Conservation (phyloP, 2,329 filamentous ascomycete species). For the Colletotrichum musae region DNA sequence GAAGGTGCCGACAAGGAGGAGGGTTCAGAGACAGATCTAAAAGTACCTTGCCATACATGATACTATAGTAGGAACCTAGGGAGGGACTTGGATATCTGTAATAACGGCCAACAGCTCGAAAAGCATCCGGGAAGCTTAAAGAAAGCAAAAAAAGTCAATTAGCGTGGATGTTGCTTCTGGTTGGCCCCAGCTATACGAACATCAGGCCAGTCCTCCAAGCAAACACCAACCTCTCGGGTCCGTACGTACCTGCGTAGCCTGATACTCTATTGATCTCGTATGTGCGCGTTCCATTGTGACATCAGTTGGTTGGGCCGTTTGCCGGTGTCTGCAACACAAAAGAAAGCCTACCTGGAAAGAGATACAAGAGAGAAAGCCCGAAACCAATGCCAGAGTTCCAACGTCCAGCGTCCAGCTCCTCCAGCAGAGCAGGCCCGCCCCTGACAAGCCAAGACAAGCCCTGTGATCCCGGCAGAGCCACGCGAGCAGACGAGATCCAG, state of each 20-base stretch:
- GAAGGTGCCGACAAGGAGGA: too few relatives aligned
- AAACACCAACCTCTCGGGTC: neutral
- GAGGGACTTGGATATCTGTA: neutral
- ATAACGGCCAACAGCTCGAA: neutral
- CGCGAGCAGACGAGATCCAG: slow-evolving; percentile 29
- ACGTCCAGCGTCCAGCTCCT: neutral
- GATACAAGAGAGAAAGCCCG: neutral
- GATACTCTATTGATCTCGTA: neutral
- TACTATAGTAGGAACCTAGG: too few relatives aligned
- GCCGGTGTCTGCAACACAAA: neutral
- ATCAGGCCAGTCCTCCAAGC: neutral
- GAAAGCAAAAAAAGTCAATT: neutral
- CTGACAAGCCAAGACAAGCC: slow-evolving; percentile 21
- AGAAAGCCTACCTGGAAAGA: neutral
- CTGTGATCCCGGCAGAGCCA: slow-evolving; percentile 30
- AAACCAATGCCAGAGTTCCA: neutral
- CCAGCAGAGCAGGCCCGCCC: slow-evolving; percentile 7
- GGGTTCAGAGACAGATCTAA: too few relatives aligned
- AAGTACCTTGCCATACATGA: too few relatives aligned
- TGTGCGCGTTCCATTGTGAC: neutral
- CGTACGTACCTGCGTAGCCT: neutral
- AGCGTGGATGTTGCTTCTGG: slow-evolving; percentile 8
- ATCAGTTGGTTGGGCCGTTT: neutral
- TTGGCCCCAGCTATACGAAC: neutral
- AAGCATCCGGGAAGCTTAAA: neutral